These are phyloP conservation scores for Suhomyces kilbournensis DNA, from an alignment of 805 yeast genomes.

Conservation along the genomic window DNA sequence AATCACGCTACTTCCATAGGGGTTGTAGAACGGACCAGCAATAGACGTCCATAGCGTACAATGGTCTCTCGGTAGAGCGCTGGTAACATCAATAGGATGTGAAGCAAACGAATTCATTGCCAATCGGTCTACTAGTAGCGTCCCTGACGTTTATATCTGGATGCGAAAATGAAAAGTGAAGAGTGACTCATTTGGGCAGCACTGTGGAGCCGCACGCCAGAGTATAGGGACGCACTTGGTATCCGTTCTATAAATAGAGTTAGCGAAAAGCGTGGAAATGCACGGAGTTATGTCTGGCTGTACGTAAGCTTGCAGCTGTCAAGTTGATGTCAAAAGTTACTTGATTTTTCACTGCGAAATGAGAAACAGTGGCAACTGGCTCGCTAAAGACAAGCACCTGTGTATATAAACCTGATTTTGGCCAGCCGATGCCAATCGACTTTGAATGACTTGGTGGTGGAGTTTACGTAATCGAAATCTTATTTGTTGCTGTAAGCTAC, in stretches of 20 bases:
- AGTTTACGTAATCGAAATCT: not conserved
- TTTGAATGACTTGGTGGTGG: too few species aligned
- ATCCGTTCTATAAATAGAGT: not conserved
- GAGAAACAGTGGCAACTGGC: too few species aligned
- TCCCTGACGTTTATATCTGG: not conserved
- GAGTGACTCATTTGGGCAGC: not conserved
- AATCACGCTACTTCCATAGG: slow-evolving; percentile 14
- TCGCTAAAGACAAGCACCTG: too few species aligned
- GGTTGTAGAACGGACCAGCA: slow-evolving; percentile 14
- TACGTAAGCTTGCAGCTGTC: not conserved
- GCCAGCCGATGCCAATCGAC: too few species aligned
- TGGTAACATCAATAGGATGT: not conserved
- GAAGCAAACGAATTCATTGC: not conserved
- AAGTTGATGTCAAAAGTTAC: not conserved
- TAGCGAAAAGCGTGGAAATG: not conserved
- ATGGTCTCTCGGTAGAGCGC: not conserved
- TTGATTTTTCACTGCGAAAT: not conserved
- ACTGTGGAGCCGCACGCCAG: not conserved
- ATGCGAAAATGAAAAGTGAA: not conserved
- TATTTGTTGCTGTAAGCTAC: not conserved
- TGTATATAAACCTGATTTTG: too few species aligned
- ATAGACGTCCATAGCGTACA: slow-evolving; percentile 10
- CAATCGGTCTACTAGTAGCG: not conserved
- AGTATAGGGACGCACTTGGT: too few species aligned
- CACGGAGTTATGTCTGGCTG: not conserved